phyloP scores from a whole-genome alignment of 805 yeast genomes.

The Candida incommunis region DNA sequence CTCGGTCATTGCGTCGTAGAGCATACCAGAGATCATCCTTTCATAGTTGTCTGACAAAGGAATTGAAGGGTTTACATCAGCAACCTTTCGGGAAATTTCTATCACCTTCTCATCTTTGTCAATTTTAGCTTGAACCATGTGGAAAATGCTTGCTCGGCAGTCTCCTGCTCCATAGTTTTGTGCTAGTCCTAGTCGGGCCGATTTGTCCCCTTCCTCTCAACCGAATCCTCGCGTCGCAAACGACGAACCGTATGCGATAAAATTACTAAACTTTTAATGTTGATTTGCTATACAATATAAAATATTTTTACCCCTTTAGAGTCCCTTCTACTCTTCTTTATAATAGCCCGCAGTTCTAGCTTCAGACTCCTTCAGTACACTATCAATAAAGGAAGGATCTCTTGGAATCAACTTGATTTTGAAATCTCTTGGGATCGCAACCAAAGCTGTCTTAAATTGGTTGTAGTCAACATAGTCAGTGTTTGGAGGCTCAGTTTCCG shows the following conservation, averaged over 20 bases:
- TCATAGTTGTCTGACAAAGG: slow-evolving; percentile 28
- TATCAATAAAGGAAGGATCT: slow-evolving; percentile 8
- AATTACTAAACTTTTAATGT: no score
- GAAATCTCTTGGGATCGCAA: slow-evolving; percentile 15
- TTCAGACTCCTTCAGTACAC: slow-evolving; percentile 7
- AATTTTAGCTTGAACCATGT: not conserved
- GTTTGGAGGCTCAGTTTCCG: slow-evolving; percentile 12
- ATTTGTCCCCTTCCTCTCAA: no score
- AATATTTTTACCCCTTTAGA: no score
- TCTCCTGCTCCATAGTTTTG: no score
- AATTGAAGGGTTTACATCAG: not conserved
- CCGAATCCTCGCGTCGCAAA: no score
- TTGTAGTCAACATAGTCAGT: slow-evolving; percentile 15
- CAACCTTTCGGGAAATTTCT: not conserved
- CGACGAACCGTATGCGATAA: no score
- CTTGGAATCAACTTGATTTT: slow-evolving; percentile 14
- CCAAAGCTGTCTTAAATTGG: slow-evolving; percentile 13
- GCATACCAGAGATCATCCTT: slow-evolving; percentile 39
- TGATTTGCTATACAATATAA: no score
- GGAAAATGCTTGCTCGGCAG: no score
- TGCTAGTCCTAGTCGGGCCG: no score
- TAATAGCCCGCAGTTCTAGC: slow-evolving; percentile 10
- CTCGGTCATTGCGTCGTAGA: slow-evolving; percentile 25
- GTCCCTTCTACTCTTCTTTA: slow-evolving; percentile 6
- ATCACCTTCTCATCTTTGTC: not conserved